These are phyloP conservation scores for Gautieria morchelliformis DNA, from an alignment of 768 basidiomycete genomes.

Conservation along the genomic window DNA sequence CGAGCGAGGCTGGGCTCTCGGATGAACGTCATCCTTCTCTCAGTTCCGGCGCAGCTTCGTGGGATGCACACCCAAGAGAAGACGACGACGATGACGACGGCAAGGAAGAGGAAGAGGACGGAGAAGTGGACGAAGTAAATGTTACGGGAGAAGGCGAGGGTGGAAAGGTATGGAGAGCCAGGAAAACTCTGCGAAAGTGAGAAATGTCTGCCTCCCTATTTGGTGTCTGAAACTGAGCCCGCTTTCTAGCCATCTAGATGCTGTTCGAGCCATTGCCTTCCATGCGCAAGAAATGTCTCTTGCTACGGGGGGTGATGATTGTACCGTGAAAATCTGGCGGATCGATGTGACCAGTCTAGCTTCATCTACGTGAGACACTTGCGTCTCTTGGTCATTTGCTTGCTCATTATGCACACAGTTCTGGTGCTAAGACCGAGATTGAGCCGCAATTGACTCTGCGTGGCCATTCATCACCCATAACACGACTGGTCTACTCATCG, in stretches of 20 bases:
- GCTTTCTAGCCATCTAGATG: slow-evolving; percentile 73
- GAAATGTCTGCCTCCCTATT: slow-evolving; percentile 21
- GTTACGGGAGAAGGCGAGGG: slow-evolving; percentile 61
- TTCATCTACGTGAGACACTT: slow-evolving; percentile 59
- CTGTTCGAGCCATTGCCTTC: slow-evolving; percentile 84
- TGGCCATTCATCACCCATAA: slow-evolving; percentile 87
- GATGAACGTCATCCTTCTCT: slow-evolving; percentile 19
- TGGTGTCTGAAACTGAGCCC: background rate
- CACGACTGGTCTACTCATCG: slow-evolving; percentile 72
- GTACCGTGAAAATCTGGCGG: slow-evolving; percentile 93
- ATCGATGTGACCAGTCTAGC: slow-evolving; percentile 69
- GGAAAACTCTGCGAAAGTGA: slow-evolving; percentile 82
- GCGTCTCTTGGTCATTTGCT: background rate
- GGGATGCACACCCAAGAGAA: slow-evolving; percentile 50
- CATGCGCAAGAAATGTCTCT: slow-evolving; percentile 77
- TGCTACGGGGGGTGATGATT: slow-evolving; percentile 93
- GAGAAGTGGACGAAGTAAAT: slow-evolving; percentile 26
- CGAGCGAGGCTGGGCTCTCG: background rate
- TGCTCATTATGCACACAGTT: slow-evolving; percentile 27
- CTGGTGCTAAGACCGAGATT: slow-evolving; percentile 70
- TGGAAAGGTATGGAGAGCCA: slow-evolving; percentile 74
- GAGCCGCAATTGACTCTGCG: slow-evolving; percentile 91
- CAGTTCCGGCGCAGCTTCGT: slow-evolving; percentile 31
- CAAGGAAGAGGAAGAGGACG: slow-evolving; percentile 50
- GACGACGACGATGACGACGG: slow-evolving; percentile 61